phyloP scores from a whole-genome alignment of 768 basidiomycete genomes.

The Phlebiopsis gigantea region DNA sequence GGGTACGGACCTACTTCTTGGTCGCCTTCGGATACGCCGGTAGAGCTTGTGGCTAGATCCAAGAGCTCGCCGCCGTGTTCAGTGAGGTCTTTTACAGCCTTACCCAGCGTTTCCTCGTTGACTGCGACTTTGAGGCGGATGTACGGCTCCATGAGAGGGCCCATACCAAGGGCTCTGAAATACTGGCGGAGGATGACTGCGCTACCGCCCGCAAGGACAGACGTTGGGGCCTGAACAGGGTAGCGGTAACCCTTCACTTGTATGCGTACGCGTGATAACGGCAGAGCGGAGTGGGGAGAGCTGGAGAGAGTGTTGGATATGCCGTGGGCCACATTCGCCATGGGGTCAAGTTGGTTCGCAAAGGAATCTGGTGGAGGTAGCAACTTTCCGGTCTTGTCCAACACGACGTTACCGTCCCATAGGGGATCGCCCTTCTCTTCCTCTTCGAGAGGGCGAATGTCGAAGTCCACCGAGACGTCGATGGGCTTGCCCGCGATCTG shows the following conservation, averaged over 20 bases:
- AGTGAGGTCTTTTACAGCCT: constrained; percentile 78
- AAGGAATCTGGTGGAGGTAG: constrained; percentile 29
- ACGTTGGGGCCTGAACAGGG: constrained; percentile 26
- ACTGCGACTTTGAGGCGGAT: constrained; percentile 65
- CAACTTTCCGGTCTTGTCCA: constrained; percentile 47
- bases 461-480: constrained; percentile 47
- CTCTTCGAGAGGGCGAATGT: constrained; percentile 46
- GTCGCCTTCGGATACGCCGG: constrained; percentile 31
- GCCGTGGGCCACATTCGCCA: constrained; percentile 58
- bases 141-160: constrained; percentile 77
- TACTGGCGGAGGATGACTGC: constrained; percentile 41
- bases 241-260: constrained; percentile 42
- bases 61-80: constrained; percentile 78
- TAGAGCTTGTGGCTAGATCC: constrained; percentile 52
- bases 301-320: constrained; percentile 67
- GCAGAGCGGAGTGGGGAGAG: constrained; percentile 73
- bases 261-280: constrained; percentile 60
- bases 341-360: constrained; percentile 33
- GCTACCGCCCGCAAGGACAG: constrained; percentile 38
- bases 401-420: constrained; percentile 77
- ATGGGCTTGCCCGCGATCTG: constrained; percentile 56
- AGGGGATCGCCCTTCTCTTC: constrained; percentile 57
- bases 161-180: constrained; percentile 58
- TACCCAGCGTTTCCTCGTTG: constrained; percentile 63
- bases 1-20: constrained; percentile 40